A percentile compares a stretch with the other conserved stretches of the same genome.
Conservation (phyloP, 306 rosid species). For the Acacia acuminata region DNA sequence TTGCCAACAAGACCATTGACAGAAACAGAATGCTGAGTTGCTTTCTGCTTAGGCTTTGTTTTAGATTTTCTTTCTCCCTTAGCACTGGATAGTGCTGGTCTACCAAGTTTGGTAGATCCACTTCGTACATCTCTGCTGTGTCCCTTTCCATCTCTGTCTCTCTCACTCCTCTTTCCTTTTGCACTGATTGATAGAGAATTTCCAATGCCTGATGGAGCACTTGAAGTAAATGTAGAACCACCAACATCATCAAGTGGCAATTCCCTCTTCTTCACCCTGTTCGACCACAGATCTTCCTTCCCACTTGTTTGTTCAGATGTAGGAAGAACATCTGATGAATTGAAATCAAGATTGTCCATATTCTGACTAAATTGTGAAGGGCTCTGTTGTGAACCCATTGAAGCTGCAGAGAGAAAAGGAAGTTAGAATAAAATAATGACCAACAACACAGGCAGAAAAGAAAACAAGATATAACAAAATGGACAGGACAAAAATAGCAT, state of each 20-base stretch:
- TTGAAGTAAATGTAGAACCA: conserved; percentile 50
- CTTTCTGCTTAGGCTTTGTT: conserved; percentile 97
- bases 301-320: conserved; percentile 66
- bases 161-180: conserved; percentile 97
- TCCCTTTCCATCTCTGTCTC: conserved; percentile 98
- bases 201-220: conserved; percentile 67
- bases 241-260: conserved; percentile 92
- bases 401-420: conserved; percentile 57
- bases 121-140: conserved; percentile 86
- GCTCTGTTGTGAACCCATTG: conserved; percentile 79
- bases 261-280: conserved; percentile 96
- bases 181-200: conserved; percentile 80
- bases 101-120: conserved; percentile 82
- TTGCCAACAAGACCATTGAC: conserved; percentile 91
- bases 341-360: conserved; percentile 60
- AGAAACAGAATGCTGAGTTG: conserved; percentile 88
- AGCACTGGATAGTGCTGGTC: conserved; percentile 70
- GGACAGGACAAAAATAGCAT: conserved; percentile 10
- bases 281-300: conserved; percentile 80
- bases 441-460: conserved; percentile 5
- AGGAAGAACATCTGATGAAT: conserved; percentile 61
- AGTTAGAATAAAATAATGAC: conserved; percentile 6
- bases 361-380: conserved; percentile 75
- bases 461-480: neutral
- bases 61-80: conserved; percentile 93